These are phyloP conservation scores for Rhynchosporium graminicola DNA, from an alignment of 2,329 filamentous ascomycete species.

Conservation along the genomic window DNA sequence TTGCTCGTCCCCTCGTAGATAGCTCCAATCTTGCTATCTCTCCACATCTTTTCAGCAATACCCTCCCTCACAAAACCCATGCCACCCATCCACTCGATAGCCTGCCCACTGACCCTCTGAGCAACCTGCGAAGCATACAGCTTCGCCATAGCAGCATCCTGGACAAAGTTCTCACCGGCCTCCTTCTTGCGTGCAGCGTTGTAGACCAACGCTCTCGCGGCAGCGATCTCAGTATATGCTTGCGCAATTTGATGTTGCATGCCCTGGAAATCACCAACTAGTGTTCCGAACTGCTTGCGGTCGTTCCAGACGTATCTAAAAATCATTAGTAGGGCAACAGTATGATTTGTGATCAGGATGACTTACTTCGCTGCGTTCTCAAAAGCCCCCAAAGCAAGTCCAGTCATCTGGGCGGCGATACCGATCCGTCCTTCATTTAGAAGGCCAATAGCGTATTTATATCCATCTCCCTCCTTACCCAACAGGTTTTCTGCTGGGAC, in stretches of 20 bases:
- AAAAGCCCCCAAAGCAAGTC: constrained; percentile 88
- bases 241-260: constrained; percentile 99
- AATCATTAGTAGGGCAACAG: constrained; percentile 24
- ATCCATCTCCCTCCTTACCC: constrained; percentile 85
- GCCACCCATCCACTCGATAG: constrained; percentile 98
- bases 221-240: constrained; percentile 89
- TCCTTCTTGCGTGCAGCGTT: constrained; percentile 98
- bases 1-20: constrained; percentile 94
- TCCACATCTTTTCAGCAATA: constrained; percentile 95
- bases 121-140: constrained; percentile 92
- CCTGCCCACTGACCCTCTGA: constrained; percentile 77
- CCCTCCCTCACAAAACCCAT: constrained; percentile 99
- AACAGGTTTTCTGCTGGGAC: constrained; percentile 86
- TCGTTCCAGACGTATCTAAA: constrained; percentile 92
- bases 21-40: constrained; percentile 97
- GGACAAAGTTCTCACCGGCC: constrained; percentile 90
- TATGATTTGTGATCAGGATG: constrained; percentile 2
- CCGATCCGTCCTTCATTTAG: constrained; percentile 97
- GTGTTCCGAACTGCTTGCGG: constrained; percentile 90
- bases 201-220: constrained; percentile 88
- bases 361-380: constrained; percentile 82
- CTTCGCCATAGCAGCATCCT: constrained; percentile 98
- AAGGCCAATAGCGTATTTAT: constrained; percentile 95
- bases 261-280: constrained; percentile 95
- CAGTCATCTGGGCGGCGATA: constrained; percentile 98